Evolutionary conservation across 2,329 filamentous ascomycete genomes (phyloP).

Genomic region (Colletotrichum liaoningense): DNA sequence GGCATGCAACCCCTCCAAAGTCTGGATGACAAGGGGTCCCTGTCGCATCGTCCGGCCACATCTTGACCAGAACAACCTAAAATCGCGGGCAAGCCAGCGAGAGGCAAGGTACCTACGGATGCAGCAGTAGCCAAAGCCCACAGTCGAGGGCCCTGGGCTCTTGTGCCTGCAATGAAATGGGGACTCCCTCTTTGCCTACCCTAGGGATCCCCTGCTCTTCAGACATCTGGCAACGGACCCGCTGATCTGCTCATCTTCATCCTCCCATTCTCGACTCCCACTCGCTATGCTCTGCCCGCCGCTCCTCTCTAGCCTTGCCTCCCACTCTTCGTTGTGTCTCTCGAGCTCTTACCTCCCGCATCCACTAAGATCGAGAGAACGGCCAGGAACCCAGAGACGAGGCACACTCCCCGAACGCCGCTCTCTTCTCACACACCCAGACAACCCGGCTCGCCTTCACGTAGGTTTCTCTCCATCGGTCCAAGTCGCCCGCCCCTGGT

Average conservation of each 20-base stretch:
- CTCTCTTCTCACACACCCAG: slow-evolving; percentile 27
- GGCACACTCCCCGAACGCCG: slow-evolving; percentile 25
- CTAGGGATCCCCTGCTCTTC: slow-evolving; percentile 26
- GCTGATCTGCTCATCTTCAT: slow-evolving; percentile 37
- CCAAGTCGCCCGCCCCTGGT: slow-evolving; percentile 33
- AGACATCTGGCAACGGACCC: slow-evolving; percentile 32
- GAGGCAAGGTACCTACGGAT: slow-evolving; percentile 25
- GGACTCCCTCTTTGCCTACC: slow-evolving; percentile 2
- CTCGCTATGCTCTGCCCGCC: slow-evolving; percentile 17
- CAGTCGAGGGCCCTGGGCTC: slow-evolving; percentile 11
- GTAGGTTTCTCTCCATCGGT: slow-evolving; percentile 36
- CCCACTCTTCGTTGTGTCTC: slow-evolving; percentile 16
- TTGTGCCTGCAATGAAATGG: slow-evolving; percentile 30
- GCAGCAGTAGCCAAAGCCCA: not conserved
- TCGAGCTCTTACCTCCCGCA: slow-evolving; percentile 18
- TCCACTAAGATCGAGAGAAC: slow-evolving; percentile 31
- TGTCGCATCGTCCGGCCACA: slow-evolving; percentile 30
- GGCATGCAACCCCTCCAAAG: slow-evolving; percentile 26
- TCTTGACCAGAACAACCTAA: slow-evolving; percentile 35
- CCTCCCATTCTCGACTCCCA: slow-evolving; percentile 25
- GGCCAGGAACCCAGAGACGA: slow-evolving; percentile 21
- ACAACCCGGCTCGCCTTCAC: slow-evolving; percentile 31
- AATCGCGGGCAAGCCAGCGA: slow-evolving; percentile 32
- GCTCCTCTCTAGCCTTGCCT: slow-evolving; percentile 28
- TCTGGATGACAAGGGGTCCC: slow-evolving; percentile 20